Percentiles rank a stretch among this genome's conserved stretches.
These are phyloP conservation scores for Psidium guajava DNA, from an alignment of 345 rosid genomes.

Conservation along the genomic window DNA sequence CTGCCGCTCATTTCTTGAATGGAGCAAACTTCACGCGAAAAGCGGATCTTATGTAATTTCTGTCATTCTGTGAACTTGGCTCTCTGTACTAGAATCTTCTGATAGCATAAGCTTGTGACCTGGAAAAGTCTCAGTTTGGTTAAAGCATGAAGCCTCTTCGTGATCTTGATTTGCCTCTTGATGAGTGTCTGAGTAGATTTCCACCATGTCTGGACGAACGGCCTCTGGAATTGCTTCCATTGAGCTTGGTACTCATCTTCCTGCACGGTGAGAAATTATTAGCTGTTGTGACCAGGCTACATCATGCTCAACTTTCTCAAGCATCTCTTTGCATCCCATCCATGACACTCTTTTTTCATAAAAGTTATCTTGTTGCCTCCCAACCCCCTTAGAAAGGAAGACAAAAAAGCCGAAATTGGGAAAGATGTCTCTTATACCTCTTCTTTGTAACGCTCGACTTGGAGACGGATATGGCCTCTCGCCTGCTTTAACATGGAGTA, in stretches of 20 bases:
- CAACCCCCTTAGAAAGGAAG: neutral
- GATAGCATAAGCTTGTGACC: slow-evolving; percentile 3
- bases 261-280: neutral
- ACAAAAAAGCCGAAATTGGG: neutral
- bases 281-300: neutral
- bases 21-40: neutral
- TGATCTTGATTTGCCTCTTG: slow-evolving; percentile 20
- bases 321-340: neutral
- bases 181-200: slow-evolving; percentile 15
- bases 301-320: neutral
- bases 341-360: neutral
- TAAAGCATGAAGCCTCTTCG: slow-evolving; percentile 15
- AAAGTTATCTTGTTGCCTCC: neutral
- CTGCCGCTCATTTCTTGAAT: neutral
- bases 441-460: slow-evolving; percentile 13
- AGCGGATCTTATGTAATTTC: neutral
- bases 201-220: slow-evolving; percentile 22
- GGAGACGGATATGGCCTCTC: slow-evolving; percentile 10
- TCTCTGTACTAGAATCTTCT: neutral
- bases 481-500: slow-evolving; percentile 13
- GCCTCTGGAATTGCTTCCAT: slow-evolving; percentile 19
- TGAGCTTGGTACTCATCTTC: slow-evolving; percentile 13
- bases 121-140: slow-evolving; percentile 21
- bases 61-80: neutral
- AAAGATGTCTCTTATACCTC: slow-evolving; percentile 1